These are phyloP conservation scores for Clausena lansium DNA, from an alignment of 345 rosid species.

Conservation along the genomic window DNA sequence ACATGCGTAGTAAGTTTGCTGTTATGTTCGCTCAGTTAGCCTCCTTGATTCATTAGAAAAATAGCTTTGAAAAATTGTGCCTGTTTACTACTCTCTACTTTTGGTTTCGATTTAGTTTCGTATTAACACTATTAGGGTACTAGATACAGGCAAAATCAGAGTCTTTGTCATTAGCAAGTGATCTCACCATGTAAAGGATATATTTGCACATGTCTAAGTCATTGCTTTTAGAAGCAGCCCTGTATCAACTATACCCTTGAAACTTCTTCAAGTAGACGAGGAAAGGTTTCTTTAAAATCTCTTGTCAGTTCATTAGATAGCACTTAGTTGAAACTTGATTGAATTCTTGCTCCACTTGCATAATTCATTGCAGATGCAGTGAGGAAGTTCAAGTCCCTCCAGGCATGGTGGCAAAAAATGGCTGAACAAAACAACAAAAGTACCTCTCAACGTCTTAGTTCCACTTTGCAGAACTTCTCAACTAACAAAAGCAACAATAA, in stretches of 20 bases:
- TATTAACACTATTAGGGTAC: not conserved
- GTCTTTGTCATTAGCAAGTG: not conserved
- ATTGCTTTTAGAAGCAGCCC: not conserved
- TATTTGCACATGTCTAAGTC: not conserved
- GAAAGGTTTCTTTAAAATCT: not conserved
- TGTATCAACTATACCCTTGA: not conserved
- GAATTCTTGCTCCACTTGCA: not conserved
- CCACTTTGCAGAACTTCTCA: slow-evolving; percentile 30
- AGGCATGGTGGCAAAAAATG: slow-evolving; percentile 95
- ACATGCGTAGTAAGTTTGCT: not conserved
- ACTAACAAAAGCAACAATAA: slow-evolving; percentile 24
- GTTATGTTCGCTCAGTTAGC: not conserved
- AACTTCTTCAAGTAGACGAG: not conserved
- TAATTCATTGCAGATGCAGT: slow-evolving; percentile 53
- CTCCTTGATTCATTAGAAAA: not conserved
- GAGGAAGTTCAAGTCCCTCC: slow-evolving; percentile 69
- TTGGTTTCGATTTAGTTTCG: not conserved
- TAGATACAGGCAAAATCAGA: not conserved
- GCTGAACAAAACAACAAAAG: slow-evolving; percentile 48
- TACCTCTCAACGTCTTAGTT: slow-evolving; percentile 32
- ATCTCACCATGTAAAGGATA: not conserved
- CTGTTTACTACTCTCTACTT: not conserved
- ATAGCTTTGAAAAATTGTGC: not conserved
- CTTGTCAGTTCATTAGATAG: not conserved
- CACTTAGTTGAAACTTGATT: not conserved